phyloP scores from a whole-genome alignment of 257 asterid genomes.

The Solanum pimpinellifolium region DNA sequence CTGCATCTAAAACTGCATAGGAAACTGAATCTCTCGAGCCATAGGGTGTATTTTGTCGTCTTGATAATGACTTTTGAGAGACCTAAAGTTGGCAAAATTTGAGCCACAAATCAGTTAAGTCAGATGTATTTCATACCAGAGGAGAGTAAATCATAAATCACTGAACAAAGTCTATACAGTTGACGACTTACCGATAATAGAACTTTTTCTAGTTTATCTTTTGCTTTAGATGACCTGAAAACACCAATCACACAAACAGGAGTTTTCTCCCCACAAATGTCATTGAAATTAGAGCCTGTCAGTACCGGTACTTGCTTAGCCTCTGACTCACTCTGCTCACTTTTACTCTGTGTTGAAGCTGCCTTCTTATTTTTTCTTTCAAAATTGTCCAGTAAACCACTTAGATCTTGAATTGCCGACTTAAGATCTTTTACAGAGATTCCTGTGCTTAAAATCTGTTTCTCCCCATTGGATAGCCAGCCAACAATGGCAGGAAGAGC shows the following conservation, averaged over 20 bases:
- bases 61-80: slow-evolving; percentile 63
- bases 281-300: slow-evolving; percentile 49
- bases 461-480: slow-evolving; percentile 82
- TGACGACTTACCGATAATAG: slow-evolving; percentile 47
- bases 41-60: slow-evolving; percentile 29
- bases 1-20: slow-evolving; percentile 65
- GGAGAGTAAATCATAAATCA: background rate
- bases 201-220: slow-evolving; percentile 50
- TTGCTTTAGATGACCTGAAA: slow-evolving; percentile 52
- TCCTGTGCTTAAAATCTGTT: slow-evolving; percentile 50
- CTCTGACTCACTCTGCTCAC: slow-evolving; percentile 26
- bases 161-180: background rate
- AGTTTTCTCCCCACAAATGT: slow-evolving; percentile 49
- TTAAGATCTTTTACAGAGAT: slow-evolving; percentile 64
- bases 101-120: background rate
- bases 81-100: slow-evolving; percentile 25
- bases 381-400: slow-evolving; percentile 58
- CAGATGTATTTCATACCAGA: background rate
- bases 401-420: slow-evolving; percentile 64
- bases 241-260: slow-evolving; percentile 87
- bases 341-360: slow-evolving; percentile 25
- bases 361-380: slow-evolving; percentile 65
- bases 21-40: slow-evolving; percentile 48
- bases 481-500: slow-evolving; percentile 86
- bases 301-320: slow-evolving; percentile 38